Conservation (phyloP, 768 basidiomycete genomes). For the Glaciozyma martinii region DNA sequence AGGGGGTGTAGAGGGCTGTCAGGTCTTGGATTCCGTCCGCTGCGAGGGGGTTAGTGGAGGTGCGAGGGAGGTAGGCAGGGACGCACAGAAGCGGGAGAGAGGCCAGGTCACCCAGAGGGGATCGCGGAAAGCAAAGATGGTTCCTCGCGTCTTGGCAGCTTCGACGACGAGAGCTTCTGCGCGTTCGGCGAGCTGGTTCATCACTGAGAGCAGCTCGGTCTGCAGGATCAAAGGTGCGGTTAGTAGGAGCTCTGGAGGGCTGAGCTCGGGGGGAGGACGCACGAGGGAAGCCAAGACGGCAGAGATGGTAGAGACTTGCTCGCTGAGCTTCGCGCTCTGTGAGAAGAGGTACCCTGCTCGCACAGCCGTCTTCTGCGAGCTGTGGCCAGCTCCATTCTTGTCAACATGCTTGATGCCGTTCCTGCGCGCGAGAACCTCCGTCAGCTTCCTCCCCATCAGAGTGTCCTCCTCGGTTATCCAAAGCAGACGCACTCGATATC, state of each 20-base stretch:
- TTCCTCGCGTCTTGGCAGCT: slow-evolving; percentile 15
- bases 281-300: slow-evolving; percentile 21
- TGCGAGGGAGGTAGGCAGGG: neutral
- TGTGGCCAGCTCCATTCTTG: neutral
- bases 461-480: neutral
- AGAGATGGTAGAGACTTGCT: slow-evolving; percentile 22
- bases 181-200: slow-evolving; percentile 17
- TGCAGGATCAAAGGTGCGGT: neutral
- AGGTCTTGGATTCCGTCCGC: slow-evolving; percentile 19
- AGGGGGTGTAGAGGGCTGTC: slow-evolving; percentile 16
- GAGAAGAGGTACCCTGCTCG: slow-evolving; percentile 25
- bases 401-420: slow-evolving; percentile 16
- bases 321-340: slow-evolving; percentile 23
- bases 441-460: neutral
- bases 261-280: neutral
- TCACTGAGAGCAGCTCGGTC: slow-evolving; percentile 2
- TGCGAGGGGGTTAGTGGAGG: neutral
- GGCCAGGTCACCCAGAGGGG: slow-evolving; percentile 33
- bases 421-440: neutral
- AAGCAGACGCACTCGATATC: slow-evolving; percentile 22
- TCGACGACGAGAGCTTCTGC: slow-evolving; percentile 23
- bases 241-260: neutral
- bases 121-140: slow-evolving; percentile 21
- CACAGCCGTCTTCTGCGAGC: slow-evolving; percentile 3
- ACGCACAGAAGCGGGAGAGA: slow-evolving; percentile 24